Base-by-base conservation (phyloP, 139 green algal species). In the Ettlia oleoabundans region DNA sequence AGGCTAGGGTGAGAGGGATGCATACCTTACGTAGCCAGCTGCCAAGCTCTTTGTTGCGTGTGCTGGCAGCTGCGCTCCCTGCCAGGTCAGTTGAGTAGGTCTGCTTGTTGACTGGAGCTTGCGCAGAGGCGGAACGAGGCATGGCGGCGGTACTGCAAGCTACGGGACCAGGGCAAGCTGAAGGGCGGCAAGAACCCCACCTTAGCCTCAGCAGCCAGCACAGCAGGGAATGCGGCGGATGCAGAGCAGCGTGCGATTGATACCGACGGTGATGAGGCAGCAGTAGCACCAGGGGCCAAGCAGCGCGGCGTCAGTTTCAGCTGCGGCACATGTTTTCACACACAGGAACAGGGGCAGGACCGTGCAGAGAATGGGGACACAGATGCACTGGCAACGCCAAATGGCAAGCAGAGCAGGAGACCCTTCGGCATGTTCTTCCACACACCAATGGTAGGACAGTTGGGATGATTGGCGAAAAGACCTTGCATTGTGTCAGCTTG, bases 91-190 rank as follows among this genome's bases (percentile, higher is more conserved):
- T n/a, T n/a, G n/a, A n/a, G n/a, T n/a, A n/a, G n/a, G n/a, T n/a
- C n/a, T n/a, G n/a, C n/a, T n/a, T n/a, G n/a, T n/a, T n/a, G n/a
- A n/a, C n/a, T n/a, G n/a, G n/a, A n/a, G n/a, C n/a, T n/a, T n/a
- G n/a, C n/a, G 73, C 73, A 80, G 73, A 40, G 28, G 9, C 73
- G 73, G 24, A 40, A 38, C 9, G 73, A 80, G 26, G 73, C 53
- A 24, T 80, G 63, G 47, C 73, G 53, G 1, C 52, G 73, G 24
- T 80, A 80, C 53, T 80, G 73, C 53, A 53, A 80, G 73, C 53
- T 80, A 53, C 35, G 53, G 1, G 26, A 52, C 35, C 53, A 51
- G 26, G 73, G 73, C 35, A 53, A 43, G 53, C 53, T 80, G 1
- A 26, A 35, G 4, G 73, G 53, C 37, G 73, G 73, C 26, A 26